phyloP scores from a whole-genome alignment of 2,329 filamentous ascomycete species.

The Scopulariopsis brevicaulis region DNA sequence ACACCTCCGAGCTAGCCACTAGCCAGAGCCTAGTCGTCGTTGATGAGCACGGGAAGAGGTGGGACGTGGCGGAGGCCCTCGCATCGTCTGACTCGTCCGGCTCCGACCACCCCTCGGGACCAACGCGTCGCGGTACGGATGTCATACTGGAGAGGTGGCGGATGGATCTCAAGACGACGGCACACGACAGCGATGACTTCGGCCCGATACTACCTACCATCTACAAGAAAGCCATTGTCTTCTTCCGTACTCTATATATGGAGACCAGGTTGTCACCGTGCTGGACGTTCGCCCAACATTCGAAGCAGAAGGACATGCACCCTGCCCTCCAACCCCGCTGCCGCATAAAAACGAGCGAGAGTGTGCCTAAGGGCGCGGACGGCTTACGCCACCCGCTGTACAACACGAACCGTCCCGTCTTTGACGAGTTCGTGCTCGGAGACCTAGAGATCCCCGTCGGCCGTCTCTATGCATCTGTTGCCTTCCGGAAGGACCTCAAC shows the following conservation, averaged over 20 bases:
- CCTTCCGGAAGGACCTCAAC: conserved; percentile 78
- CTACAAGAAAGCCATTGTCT: conserved; percentile 94
- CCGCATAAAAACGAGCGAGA: conserved; percentile 57
- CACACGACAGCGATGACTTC: conserved; percentile 44
- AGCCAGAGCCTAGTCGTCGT: conserved; percentile 81
- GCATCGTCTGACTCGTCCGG: conserved; percentile 47
- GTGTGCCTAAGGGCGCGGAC: conserved; percentile 47
- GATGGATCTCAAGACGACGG: conserved; percentile 56
- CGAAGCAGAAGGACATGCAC: conserved; percentile 59
- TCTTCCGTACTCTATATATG: conserved; percentile 82
- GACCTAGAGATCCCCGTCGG: conserved; percentile 81
- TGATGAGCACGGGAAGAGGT: conserved; percentile 82
- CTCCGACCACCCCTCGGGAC: conserved; percentile 28
- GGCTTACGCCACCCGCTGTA: conserved; percentile 60
- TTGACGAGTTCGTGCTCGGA: conserved; percentile 70
- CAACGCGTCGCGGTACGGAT: conserved; percentile 46
- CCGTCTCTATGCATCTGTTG: conserved; percentile 68
- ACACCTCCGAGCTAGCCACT: conserved; percentile 65
- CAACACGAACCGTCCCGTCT: conserved; percentile 48
- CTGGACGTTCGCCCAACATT: conserved; percentile 71
- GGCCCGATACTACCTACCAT: conserved; percentile 64
- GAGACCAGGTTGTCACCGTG: conserved; percentile 73
- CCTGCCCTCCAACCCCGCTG: conserved; percentile 64
- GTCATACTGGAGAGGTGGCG: conserved; percentile 87
- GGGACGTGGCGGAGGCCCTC: conserved; percentile 81